These are phyloP conservation scores for Symbiodinium natans DNA, from an alignment of 73 alveolate species.

Conservation along the genomic window DNA sequence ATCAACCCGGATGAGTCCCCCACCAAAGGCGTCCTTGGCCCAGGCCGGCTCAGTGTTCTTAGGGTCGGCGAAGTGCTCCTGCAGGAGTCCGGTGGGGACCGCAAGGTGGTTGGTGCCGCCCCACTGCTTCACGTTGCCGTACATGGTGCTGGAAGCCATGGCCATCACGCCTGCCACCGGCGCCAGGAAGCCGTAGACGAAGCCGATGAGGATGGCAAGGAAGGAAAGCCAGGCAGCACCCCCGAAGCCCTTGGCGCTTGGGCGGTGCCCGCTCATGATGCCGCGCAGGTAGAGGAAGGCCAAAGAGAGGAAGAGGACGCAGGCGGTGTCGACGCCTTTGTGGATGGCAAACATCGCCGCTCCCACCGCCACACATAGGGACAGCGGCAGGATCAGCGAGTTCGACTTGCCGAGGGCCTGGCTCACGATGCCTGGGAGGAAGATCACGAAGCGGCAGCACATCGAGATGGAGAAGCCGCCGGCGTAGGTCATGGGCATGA, in stretches of 20 bases:
- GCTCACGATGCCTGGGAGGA: not conserved
- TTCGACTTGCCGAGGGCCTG: not conserved
- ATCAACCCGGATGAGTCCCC: not conserved
- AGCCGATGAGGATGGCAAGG: not conserved
- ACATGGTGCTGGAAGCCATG: slow-evolving; percentile 14
- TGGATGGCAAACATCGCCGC: slow-evolving; percentile 11
- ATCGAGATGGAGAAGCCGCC: not conserved
- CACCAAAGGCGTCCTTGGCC: not conserved
- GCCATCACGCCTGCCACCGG: not conserved
- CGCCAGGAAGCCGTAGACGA: not conserved
- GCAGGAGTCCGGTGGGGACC: not conserved
- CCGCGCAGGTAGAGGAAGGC: slow-evolving; percentile 14
- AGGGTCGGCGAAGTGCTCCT: not conserved
- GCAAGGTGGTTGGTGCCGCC: not conserved
- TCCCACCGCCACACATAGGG: not conserved
- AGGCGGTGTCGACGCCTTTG: slow-evolving; percentile 1
- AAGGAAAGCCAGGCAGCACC: slow-evolving; percentile 14
- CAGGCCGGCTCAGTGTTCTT: not conserved
- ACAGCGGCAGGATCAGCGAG: slow-evolving; percentile 6
- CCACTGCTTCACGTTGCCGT: slow-evolving; percentile 20
- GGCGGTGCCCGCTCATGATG: not conserved
- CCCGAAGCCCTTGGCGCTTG: not conserved
- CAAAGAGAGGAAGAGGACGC: not conserved
- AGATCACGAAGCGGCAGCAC: slow-evolving; percentile 20
- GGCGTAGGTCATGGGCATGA: slow-evolving; percentile 5